Evolutionary conservation across 805 yeast genomes (phyloP).

Genomic region (Candida orba): DNA sequence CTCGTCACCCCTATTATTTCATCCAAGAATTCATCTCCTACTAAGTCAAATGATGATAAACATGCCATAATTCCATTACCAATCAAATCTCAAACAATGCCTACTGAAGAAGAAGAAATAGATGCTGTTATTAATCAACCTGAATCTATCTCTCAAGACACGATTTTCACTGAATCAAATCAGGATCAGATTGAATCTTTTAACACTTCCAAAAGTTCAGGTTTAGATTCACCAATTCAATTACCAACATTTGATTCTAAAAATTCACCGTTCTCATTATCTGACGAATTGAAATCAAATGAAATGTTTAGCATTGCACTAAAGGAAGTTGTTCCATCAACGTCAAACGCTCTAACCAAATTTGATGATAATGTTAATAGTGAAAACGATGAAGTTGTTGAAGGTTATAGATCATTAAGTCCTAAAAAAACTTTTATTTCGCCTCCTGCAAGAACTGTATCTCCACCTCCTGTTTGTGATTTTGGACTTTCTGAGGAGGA

Average conservation of each 20-base stretch:
- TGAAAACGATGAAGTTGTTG: constrained; percentile 4
- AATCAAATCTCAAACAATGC: not conserved
- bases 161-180: constrained; percentile 1
- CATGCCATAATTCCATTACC: not conserved
- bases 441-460: not conserved
- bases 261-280: constrained; percentile 9
- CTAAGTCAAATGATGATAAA: not conserved
- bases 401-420: constrained; percentile 8
- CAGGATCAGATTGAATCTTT: not conserved
- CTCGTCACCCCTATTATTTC: constrained; percentile 11
- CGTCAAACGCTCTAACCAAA: not conserved
- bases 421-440: constrained; percentile 2
- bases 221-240: constrained; percentile 5
- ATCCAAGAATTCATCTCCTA: not conserved
- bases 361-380: not conserved
- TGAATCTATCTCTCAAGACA: not conserved
- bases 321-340: not conserved
- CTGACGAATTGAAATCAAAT: constrained; percentile 15
- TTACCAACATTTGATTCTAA: constrained; percentile 2
- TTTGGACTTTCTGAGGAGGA: not conserved
- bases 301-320: constrained; percentile 6
- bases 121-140: not conserved
- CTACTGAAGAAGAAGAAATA: not conserved
- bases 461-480: not conserved
- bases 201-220: not conserved